These are phyloP conservation scores for Hyaloperonospora arabidopsidis DNA, from an alignment of 352 stramenopile species.

Conservation along the genomic window DNA sequence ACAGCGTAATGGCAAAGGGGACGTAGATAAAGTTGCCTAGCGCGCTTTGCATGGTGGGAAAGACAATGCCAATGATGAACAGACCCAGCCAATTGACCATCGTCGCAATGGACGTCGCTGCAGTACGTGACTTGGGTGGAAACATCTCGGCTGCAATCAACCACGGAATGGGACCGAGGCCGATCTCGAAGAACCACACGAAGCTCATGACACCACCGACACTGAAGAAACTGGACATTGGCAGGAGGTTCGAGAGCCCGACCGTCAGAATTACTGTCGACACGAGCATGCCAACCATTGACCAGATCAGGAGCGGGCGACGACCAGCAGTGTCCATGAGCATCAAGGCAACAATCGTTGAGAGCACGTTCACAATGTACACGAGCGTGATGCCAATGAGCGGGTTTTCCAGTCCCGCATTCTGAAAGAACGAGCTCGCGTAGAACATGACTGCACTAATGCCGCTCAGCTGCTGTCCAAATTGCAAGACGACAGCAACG, in stretches of 20 bases:
- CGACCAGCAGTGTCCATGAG: slow-evolving; percentile 64
- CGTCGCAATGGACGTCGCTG: slow-evolving; percentile 84
- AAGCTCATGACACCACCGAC: slow-evolving; percentile 65
- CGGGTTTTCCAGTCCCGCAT: slow-evolving; percentile 49
- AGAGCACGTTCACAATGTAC: slow-evolving; percentile 59
- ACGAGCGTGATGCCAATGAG: slow-evolving; percentile 55
- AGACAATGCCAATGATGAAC: slow-evolving; percentile 90
- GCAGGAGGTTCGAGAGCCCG: slow-evolving; percentile 44
- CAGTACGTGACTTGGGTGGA: slow-evolving; percentile 85
- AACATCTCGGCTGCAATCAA: slow-evolving; percentile 95
- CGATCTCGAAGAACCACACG: slow-evolving; percentile 68
- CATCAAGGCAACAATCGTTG: slow-evolving; percentile 58
- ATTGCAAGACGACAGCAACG: slow-evolving; percentile 56
- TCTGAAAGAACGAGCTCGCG: slow-evolving; percentile 63
- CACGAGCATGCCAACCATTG: slow-evolving; percentile 51
- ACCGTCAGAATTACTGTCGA: slow-evolving; percentile 53
- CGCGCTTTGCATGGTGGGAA: slow-evolving; percentile 82
- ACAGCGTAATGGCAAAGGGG: slow-evolving; percentile 80
- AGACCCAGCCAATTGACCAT: slow-evolving; percentile 94
- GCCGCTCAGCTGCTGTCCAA: slow-evolving; percentile 60
- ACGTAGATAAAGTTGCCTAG: slow-evolving; percentile 84
- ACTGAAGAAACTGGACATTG: slow-evolving; percentile 38
- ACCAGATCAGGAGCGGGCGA: slow-evolving; percentile 58
- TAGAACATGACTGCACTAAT: slow-evolving; percentile 83
- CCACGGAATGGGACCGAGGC: slow-evolving; percentile 90